Base-by-base conservation (phyloP, 345 rosid species). In the Eucalyptus polybractea region DNA sequence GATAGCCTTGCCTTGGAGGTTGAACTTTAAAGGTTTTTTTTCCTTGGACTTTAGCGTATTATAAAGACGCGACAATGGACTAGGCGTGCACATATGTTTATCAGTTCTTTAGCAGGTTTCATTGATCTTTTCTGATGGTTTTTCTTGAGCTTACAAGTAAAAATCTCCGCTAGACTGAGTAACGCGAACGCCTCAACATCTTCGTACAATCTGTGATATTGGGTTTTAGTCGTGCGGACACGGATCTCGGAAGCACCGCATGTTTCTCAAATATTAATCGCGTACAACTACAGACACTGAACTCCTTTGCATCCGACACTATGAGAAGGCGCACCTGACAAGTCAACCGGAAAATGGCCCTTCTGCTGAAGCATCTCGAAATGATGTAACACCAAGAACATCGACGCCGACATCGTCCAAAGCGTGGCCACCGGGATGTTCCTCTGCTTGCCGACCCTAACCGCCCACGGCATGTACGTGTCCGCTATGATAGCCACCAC, bases 401-500 rank as follows among this genome's bases (percentile, higher is more conserved):
- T 33, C 13, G 58, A 45, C 13, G 60, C 50, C 13, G 88, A 88
- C 90, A 85, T 67, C 12, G 89, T 37, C 90, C 90, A 93, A 14
- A 91, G 42, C 11, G 89, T 72, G 29, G 93, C 93, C 89, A 91
- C 92, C 15, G 92, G 93, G 42, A 93, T 90, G 25, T 90, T 89
- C 90, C 92, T 90, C 27, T 87, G 67, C 62, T 80, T 90, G 3
- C 91, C 93, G 6, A 91, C 86, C 6, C 86, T 47, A 14, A 89
- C 87, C 2, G 50, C 89, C 92, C 93, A 93, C 3, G 19, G 47
- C 80, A 93, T 21, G 51, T 7, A 54, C 33, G 86, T 50, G 53
- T 93, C 93, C 14, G 90, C 90, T 10, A 91, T 25, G 27, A 93
- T 89, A 37, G 88, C 88, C 4, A 42, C n/a, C 37, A 86, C 92